Conservation (phyloP, 805 yeast species). For the Vanderwaltozyma yarrowii region DNA sequence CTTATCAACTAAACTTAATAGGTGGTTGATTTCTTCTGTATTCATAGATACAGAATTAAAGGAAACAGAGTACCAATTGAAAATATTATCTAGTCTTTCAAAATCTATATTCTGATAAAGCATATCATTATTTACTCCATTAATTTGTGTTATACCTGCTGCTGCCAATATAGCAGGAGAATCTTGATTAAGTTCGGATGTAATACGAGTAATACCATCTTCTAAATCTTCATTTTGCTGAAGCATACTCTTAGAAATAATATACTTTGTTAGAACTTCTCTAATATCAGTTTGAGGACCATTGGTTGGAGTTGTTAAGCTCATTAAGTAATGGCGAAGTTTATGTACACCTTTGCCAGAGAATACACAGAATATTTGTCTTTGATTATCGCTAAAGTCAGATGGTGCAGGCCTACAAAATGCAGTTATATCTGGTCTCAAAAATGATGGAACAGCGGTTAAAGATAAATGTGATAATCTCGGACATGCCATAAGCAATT, state of each 20-base stretch:
- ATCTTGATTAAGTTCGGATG: conserved; percentile 23
- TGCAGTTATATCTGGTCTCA: conserved; percentile 72
- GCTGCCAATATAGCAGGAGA: conserved; percentile 29
- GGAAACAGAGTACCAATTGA: conserved; percentile 14
- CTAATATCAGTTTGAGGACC: conserved; percentile 27
- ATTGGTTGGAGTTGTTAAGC: conserved; percentile 26
- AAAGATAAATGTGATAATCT: conserved; percentile 80
- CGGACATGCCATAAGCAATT: conserved; percentile 70
- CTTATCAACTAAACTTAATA: conserved; percentile 18
- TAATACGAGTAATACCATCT: conserved; percentile 22
- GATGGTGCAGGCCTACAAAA: conserved; percentile 90
- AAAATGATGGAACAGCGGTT: conserved; percentile 86
- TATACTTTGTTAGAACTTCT: conserved; percentile 24
- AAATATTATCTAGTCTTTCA: conserved; percentile 21
- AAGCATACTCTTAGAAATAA: conserved; percentile 19
- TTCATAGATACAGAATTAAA: conserved; percentile 1
- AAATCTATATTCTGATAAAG: conserved; percentile 26
- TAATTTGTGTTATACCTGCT: conserved; percentile 24
- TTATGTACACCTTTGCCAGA: conserved; percentile 80
- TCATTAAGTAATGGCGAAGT: conserved; percentile 58
- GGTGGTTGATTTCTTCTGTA: conserved; percentile 12
- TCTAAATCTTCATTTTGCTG: conserved; percentile 20
- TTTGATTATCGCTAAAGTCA: conserved; percentile 82
- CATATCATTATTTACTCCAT: conserved; percentile 23
- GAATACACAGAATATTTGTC: conserved; percentile 81